phyloP scores from a whole-genome alignment of 1,284 basidiomycete species.

The Puccinia horiana region DNA sequence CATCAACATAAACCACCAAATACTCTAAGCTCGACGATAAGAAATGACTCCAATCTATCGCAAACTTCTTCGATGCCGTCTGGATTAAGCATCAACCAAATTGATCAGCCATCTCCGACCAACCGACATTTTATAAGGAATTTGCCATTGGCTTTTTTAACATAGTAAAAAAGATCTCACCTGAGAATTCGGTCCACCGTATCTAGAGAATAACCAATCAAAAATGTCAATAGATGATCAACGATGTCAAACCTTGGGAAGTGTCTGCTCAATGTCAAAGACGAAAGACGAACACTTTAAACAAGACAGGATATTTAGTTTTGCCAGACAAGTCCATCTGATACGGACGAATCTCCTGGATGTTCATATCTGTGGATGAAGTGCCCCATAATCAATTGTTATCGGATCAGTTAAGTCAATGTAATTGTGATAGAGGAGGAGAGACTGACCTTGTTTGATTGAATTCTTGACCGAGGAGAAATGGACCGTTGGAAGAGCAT shows the following conservation, averaged over 20 bases:
- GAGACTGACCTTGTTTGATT: constrained; percentile 15
- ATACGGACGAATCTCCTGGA: constrained; percentile 84
- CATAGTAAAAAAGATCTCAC: constrained; percentile 21
- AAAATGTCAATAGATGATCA: neutral
- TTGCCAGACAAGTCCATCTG: constrained; percentile 87
- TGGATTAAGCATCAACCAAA: constrained; percentile 56
- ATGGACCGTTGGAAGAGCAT: constrained; percentile 19
- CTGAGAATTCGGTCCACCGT: constrained; percentile 83
- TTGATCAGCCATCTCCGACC: neutral
- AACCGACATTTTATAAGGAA: neutral
- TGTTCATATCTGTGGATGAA: constrained; percentile 70
- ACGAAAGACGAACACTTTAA: constrained; percentile 68
- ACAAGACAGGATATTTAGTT: constrained; percentile 88
- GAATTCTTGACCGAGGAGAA: constrained; percentile 21
- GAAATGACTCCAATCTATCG: constrained; percentile 81
- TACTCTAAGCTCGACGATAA: constrained; percentile 79
- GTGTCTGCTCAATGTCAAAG: neutral
- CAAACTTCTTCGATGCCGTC: constrained; percentile 69
- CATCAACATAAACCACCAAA: constrained; percentile 82
- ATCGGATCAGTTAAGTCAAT: neutral
- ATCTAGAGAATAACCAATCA: constrained; percentile 62
- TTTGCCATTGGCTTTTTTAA: neutral
- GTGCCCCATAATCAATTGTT: neutral
- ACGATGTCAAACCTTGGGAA: constrained; percentile 11
- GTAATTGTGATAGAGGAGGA: neutral